phyloP scores from a whole-genome alignment of 2,329 filamentous ascomycete genomes.

The Cytospora mali region DNA sequence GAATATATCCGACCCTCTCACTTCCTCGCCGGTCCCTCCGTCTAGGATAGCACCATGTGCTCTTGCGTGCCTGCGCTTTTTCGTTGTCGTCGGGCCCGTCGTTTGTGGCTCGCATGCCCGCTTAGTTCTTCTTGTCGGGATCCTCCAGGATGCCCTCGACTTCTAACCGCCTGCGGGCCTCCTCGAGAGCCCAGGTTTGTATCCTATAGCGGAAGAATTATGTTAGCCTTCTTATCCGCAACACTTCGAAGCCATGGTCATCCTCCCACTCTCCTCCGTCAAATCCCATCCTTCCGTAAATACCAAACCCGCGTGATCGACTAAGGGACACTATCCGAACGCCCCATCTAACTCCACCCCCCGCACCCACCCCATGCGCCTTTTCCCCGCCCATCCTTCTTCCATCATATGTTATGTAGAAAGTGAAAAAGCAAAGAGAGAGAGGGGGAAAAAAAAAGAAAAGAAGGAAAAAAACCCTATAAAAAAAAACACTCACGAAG shows the following conservation, averaged over 20 bases:
- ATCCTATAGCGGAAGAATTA: constrained; percentile 65
- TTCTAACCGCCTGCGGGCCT: constrained; percentile 93
- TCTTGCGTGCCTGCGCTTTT: constrained; percentile 11
- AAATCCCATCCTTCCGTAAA: background rate
- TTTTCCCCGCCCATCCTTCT: background rate
- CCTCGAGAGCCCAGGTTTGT: constrained; percentile 98
- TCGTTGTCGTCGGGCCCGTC: background rate
- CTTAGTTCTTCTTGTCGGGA: constrained; percentile 58
- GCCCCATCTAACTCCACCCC: background rate
- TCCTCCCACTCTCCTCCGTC: background rate
- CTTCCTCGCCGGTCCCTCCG: background rate
- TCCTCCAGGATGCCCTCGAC: constrained; percentile 92
- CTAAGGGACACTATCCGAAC: too few relatives aligned
- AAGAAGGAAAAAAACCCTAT: constrained; percentile 8
- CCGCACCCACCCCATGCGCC: background rate
- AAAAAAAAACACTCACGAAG: constrained; percentile 71
- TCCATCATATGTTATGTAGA: too few relatives aligned
- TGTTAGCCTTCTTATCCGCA: constrained; percentile 1
- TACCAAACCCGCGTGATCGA: background rate
- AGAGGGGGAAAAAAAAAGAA: constrained; percentile 23
- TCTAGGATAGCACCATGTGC: constrained; percentile 9
- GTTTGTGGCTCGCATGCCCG: background rate
- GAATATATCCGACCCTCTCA: constrained; percentile 5
- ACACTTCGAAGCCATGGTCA: background rate
- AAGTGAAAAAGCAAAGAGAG: background rate